Evolutionary conservation across 2,329 filamentous ascomycete genomes (phyloP), one percentile per base, ranked within the genome.

Genomic region (Periglandula ipomoeae): DNA sequence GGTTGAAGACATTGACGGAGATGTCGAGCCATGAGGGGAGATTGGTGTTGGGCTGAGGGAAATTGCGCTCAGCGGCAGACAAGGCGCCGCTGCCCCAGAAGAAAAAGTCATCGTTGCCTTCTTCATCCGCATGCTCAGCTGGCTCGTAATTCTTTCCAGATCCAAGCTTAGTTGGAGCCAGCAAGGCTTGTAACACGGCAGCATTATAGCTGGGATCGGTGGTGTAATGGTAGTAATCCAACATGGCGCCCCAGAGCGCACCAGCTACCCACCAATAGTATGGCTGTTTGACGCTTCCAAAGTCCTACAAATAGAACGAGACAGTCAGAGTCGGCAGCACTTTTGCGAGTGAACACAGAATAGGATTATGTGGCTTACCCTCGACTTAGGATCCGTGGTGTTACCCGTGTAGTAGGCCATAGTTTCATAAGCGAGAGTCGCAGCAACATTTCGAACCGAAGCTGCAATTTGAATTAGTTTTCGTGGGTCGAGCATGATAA

Each of bases 41-140:
- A 15, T 62, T 62, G 8, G 65, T 57, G n/a, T 80, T 69, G 7
- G 81, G 76, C 53, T 82, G 74, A 2, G 84, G 79, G 50, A 83
- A 84, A 61, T 81, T 78, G 52, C 79, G 74, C 64, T 89, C 85
- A 3, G 84, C 79, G 0, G 85, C 85, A 5, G 81, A 71, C 62
- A 89, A 75, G 52, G 81, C 75, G 13, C 81, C 74, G 23, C 87
- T 80, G 10, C 75, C 80, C 85, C 85, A 89, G 61, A 87, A 87
- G 27, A 79, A 81, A 60, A 87, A 81, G 59, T 89, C 85, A 55
- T 88, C 85, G 55, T 88, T 89, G 47, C 84, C 84, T 61, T 85
- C 78, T 52, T 80, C 75, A n/a, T 71, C 70, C 11, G 65, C 65
- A 53, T 83, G 77, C 48, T 66, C 63, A 0, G 74, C 70, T 4